Evolutionary conservation across 2,329 filamentous ascomycete species (phyloP), one percentile per base, ranked within the genome.

Genomic region (Exophiala sp.): DNA sequence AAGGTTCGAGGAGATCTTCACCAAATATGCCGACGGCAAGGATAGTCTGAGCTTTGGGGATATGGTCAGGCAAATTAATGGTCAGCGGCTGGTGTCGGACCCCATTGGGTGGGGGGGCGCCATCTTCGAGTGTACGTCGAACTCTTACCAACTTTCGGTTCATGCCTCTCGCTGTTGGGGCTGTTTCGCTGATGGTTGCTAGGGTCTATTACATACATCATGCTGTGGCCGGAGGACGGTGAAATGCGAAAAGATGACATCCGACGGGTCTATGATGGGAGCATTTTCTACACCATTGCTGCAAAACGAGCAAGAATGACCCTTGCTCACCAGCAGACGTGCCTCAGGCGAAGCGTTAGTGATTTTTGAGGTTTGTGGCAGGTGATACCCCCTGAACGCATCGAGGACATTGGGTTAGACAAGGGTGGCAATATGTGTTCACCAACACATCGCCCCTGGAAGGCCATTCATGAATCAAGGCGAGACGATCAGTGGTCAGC

Each of bases 1-100:
- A 60, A 63, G 66, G 11, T 74, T 75, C 46, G 73, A 76, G 60
- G 71, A 75, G 32, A 63, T 75, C 22, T 75, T 76, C 51, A 55
- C 64, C 1, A 75, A 74, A 55, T 75, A 73, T 57, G 68, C 70
- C 48, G 55, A 64, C 22, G 27, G 66, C 55, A 63, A 70, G 59
- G 64, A 69, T 13, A 67, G 68, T 1, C 47, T 75, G 54, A 68
- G 66, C 0, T 45, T 69, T 1, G 56, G 60, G 44, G 72, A 74
- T 11, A 37, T 37, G 34, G 16, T 19, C 7, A 37, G 34, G 8
- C 34, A 8, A 11, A 37, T 37, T 16, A 37, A 37, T 4, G 34
- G 34, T 19, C 34, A 37, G 18, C 14, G 34, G 34, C 34, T 37
- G 14, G 34, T 19, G 6, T 37, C 34, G n/a, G 34, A 37, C 18